phyloP scores from a whole-genome alignment of 805 yeast species.

The Sungouiella thailandica region DNA sequence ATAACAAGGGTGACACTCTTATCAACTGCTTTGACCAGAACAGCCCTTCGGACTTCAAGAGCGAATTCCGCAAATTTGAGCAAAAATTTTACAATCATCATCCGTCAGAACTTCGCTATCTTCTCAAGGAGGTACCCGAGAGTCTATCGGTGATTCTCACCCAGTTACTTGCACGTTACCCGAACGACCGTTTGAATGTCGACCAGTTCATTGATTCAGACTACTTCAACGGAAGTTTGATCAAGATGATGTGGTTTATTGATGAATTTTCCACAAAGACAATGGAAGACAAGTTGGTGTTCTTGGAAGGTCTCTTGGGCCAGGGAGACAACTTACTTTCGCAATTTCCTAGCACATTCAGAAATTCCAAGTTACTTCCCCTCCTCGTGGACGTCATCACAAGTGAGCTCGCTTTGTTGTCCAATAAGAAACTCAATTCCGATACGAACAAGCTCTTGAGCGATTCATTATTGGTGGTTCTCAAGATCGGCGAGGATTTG shows the following conservation, averaged over 20 bases:
- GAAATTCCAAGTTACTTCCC: conserved; percentile 71
- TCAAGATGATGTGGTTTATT: conserved; percentile 72
- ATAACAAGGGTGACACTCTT: conserved; percentile 47
- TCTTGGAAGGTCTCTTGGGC: conserved; percentile 58
- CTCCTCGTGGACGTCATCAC: conserved; percentile 50
- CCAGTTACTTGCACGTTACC: conserved; percentile 50
- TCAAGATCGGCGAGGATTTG: conserved; percentile 58
- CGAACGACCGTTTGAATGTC: conserved; percentile 54
- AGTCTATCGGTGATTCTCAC: conserved; percentile 47
- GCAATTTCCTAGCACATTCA: conserved; percentile 39
- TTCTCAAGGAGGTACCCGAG: conserved; percentile 55
- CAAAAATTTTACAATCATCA: conserved; percentile 37
- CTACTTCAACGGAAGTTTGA: conserved; percentile 77
- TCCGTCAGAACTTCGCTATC: conserved; percentile 32
- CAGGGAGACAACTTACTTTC: conserved; percentile 18
- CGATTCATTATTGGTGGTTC: conserved; percentile 48
- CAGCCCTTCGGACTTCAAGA: conserved; percentile 56
- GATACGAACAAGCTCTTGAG: conserved; percentile 40
- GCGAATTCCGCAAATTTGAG: conserved; percentile 46
- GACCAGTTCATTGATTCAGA: conserved; percentile 66
- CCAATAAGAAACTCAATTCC: conserved; percentile 12
- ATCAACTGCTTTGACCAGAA: conserved; percentile 40
- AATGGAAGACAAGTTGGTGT: conserved; percentile 59
- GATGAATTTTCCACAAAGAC: conserved; percentile 80
- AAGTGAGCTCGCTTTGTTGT: conserved; percentile 29